These are phyloP conservation scores for Cerioporus squamosus DNA, from an alignment of 1,284 basidiomycete species.

Conservation along the genomic window DNA sequence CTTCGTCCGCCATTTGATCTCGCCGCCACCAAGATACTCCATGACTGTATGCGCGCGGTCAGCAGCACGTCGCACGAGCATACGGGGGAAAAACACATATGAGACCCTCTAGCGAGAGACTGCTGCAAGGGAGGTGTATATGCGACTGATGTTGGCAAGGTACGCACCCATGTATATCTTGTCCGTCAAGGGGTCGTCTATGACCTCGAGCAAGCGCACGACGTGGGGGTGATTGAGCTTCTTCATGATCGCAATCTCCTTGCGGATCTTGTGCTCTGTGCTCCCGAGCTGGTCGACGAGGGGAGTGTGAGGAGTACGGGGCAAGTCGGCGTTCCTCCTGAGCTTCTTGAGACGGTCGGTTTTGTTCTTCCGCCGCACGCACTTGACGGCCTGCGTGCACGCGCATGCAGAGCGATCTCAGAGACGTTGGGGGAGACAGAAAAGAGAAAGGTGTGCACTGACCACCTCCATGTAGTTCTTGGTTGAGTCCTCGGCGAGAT, in stretches of 20 bases:
- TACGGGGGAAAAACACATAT: background rate
- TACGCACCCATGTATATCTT: slow-evolving; percentile 91
- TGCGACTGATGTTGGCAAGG: slow-evolving; percentile 21
- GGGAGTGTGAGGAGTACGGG: slow-evolving; percentile 53
- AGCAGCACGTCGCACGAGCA: background rate
- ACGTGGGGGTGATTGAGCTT: slow-evolving; percentile 92
- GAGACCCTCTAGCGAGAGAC: background rate
- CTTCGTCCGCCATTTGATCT: slow-evolving; percentile 85
- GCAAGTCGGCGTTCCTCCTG: slow-evolving; percentile 59
- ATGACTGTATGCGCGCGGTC: slow-evolving; percentile 62
- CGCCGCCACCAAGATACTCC: slow-evolving; percentile 95
- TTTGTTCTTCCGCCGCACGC: slow-evolving; percentile 67
- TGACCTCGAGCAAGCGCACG: slow-evolving; percentile 92
- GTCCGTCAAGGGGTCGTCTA: slow-evolving; percentile 89
- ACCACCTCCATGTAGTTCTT: slow-evolving; percentile 44
- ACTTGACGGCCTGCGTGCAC: slow-evolving; percentile 77
- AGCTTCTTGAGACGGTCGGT: slow-evolving; percentile 60
- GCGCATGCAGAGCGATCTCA: background rate
- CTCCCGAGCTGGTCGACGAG: slow-evolving; percentile 67
- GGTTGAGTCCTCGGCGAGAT: slow-evolving; percentile 65
- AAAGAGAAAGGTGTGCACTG: slow-evolving; percentile 26
- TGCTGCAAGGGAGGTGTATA: slow-evolving; percentile 10
- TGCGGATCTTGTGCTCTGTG: slow-evolving; percentile 81
- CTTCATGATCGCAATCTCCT: slow-evolving; percentile 99
- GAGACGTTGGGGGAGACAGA: background rate